Base-by-base conservation (phyloP, 768 basidiomycete genomes). In the Psilocybe cyanescens region DNA sequence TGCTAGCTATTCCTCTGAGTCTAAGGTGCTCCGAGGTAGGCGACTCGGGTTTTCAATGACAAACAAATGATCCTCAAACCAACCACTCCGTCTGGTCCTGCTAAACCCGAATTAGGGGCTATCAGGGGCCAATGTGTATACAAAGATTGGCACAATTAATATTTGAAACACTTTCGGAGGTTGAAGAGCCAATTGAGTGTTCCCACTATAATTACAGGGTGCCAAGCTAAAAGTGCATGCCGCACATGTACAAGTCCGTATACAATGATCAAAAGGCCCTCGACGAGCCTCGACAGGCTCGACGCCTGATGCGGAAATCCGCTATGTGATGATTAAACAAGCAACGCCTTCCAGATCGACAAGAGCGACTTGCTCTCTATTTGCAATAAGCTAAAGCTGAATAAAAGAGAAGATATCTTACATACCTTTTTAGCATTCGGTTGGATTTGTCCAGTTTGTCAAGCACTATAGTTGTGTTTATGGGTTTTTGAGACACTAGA, bases 271-370 rank as follows among this genome's bases (percentile, higher is more conserved):
- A 12, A 16, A 44, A 44, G 41, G 41, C n/a, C 41, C 41, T 44
- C 41, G 41, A 44, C n/a, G 41, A 44, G 37, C 37, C 37, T 24
- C 24, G 24, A 24, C 24, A 35, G 7, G 33, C 33, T 44, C 41
- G 41, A 44, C 41, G 41, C 41, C 8, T 44, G 11, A 44, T 14
- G 33, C 11, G 2, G 41, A 5, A 44, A 16, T n/a, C 41, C 14
- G 41, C 75, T 78, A 88, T 19, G 82, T 85, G 65, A 89, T 79
- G 61, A 89, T 77, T 24, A 88, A 70, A 61, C 84, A 84, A 11
- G 83, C 83, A 44, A 79, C 75, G 51, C 79, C 75, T 61, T 83
- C 73, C 17, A 85, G 71, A 65, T 86, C 79, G 41, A 83, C 81
- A 30, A 88, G 74, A 31, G 83, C 67, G 49, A 81, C 83, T 61